phyloP scores from a whole-genome alignment of 2,329 filamentous ascomycete species.

The Dactylonectria estremocensis region DNA sequence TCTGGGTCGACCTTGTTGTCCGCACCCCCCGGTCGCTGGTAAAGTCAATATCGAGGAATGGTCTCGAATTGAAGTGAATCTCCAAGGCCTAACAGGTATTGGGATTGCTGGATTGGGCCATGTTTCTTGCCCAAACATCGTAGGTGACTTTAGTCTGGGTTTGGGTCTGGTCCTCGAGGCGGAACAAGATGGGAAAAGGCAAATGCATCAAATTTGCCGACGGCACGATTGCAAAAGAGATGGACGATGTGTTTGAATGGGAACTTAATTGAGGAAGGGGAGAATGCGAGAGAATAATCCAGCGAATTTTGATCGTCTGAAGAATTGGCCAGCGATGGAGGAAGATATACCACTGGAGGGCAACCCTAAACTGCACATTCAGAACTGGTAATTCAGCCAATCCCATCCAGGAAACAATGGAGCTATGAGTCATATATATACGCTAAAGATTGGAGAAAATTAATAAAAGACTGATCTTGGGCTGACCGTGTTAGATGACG shows the following conservation, averaged over 20 bases:
- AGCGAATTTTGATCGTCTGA: background rate
- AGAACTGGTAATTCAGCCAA: constrained; percentile 11
- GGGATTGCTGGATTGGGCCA: constrained; percentile 16
- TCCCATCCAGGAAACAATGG: constrained; percentile 23
- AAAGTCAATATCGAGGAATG: background rate
- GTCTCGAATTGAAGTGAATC: background rate
- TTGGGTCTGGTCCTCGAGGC: too few relatives aligned
- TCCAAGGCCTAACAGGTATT: background rate
- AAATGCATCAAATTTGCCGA: too few relatives aligned
- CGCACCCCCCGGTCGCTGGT: background rate
- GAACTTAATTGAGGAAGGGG: too few relatives aligned
- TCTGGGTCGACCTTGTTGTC: background rate
- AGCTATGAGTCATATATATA: background rate
- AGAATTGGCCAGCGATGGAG: background rate
- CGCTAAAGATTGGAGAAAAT: background rate
- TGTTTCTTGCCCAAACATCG: background rate
- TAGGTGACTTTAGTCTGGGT: too few relatives aligned
- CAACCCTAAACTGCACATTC: background rate
- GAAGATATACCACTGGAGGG: background rate
- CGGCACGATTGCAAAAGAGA: too few relatives aligned
- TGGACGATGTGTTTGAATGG: too few relatives aligned
- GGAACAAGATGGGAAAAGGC: too few relatives aligned
- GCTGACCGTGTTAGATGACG: constrained; percentile 29
- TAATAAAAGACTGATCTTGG: background rate
- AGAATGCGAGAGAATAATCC: too few relatives aligned